Evolutionary conservation across 352 stramenopile genomes (phyloP), one percentile per base, ranked within the genome.

Genomic region (Phytophthora aleatoria): DNA sequence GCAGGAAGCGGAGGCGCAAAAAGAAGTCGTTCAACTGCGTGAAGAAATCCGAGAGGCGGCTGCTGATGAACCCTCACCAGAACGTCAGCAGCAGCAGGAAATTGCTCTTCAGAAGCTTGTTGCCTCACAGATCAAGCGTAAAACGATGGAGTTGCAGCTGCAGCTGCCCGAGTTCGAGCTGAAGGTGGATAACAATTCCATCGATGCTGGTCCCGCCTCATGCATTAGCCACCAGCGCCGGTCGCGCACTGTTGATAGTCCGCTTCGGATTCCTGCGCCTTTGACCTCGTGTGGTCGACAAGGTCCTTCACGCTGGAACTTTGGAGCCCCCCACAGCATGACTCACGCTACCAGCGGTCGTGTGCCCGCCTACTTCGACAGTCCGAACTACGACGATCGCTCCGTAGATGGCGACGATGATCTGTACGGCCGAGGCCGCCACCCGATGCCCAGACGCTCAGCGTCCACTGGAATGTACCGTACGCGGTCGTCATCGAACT

Each of bases 71-170:
- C 81, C 89, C 20, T 83, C 90, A 28, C 75, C 76, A 44, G 82
- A 90, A 50, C 77, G 93, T 53, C 79, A 88, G 30, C 75, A 82
- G 26, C 78, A 91, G 27, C 83, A 92, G 66, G 79, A 92, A 61
- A 68, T 79, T 38, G 82, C 87, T 27, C 76, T 96, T 39, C 77
- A 90, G 41, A 82, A 82, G 42, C 75, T 92, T 30, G 73, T 94
- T 30, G 64, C 71, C 13, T 79, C 83, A 9, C 79, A 92, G 67
- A 81, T 90, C 67, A 77, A 80, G 36, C 69, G 77, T 33, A 86
- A 85, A 51, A 84, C 73, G 20, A 78, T 84, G 71, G 58, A 74
- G 33, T 51, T 89, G 56, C 77, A 88, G 51, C 62, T 87, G 13
- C 79, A 80, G 33, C 36, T 72, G 33, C 62, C 67, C n/a, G 70